Evolutionary conservation across 495 filamentous ascomycete species (phyloP).

Genomic region (Opeltia flavorubescens): DNA sequence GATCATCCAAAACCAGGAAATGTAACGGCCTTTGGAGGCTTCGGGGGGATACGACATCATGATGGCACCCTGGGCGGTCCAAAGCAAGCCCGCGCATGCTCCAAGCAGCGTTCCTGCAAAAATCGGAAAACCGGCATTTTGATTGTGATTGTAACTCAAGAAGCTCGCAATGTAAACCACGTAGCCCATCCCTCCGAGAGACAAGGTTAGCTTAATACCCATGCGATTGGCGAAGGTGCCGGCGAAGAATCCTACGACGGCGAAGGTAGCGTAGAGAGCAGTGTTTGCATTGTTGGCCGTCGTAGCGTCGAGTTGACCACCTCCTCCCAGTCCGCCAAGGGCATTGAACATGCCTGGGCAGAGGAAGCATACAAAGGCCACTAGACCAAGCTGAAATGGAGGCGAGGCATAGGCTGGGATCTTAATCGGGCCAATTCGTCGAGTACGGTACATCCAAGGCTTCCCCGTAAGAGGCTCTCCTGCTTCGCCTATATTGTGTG

Average conservation of each 20-base stretch:
- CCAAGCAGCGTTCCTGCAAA: slow-evolving; percentile 41
- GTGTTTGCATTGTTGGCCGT: slow-evolving; percentile 35
- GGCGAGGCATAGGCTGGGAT: slow-evolving; percentile 62
- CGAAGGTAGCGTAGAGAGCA: slow-evolving; percentile 49
- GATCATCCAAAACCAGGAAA: slow-evolving; percentile 38
- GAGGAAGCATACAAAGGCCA: slow-evolving; percentile 60
- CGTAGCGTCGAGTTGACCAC: slow-evolving; percentile 28
- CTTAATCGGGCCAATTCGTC: slow-evolving; percentile 31
- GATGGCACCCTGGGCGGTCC: slow-evolving; percentile 38
- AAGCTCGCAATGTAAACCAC: slow-evolving; percentile 30
- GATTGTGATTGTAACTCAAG: slow-evolving; percentile 53
- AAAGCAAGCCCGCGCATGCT: slow-evolving; percentile 34
- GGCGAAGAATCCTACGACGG: slow-evolving; percentile 39
- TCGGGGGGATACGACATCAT: slow-evolving; percentile 40
- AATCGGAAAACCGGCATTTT: slow-evolving; percentile 60
- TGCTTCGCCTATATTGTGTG: slow-evolving; percentile 1
- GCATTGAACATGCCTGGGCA: slow-evolving; percentile 75
- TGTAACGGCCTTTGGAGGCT: slow-evolving; percentile 33
- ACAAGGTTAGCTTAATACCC: slow-evolving; percentile 28
- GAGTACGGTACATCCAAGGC: slow-evolving; percentile 38
- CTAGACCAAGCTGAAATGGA: slow-evolving; percentile 33
- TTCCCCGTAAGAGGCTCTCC: slow-evolving; percentile 8
- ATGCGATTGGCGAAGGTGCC: slow-evolving; percentile 35
- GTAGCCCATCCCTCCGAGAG: slow-evolving; percentile 34
- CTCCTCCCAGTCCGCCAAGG: slow-evolving; percentile 38